Percentiles rank a stretch among this genome's conserved stretches.
These are phyloP conservation scores for Scopulariopsis brevicaulis DNA, from an alignment of 2,329 filamentous ascomycete genomes.

Conservation along the genomic window DNA sequence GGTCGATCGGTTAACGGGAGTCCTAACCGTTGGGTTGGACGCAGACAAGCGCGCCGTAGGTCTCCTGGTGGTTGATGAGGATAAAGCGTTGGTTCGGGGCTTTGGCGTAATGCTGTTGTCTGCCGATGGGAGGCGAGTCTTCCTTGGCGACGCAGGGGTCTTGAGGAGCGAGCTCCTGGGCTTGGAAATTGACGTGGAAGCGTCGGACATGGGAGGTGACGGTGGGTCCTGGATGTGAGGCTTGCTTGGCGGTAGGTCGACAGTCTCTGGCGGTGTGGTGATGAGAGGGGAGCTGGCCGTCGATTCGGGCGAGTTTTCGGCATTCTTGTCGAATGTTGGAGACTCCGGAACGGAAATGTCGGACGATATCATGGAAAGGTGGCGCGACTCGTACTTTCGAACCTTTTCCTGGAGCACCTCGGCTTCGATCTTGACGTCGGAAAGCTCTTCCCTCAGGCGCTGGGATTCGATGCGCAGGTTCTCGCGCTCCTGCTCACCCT, in stretches of 20 bases:
- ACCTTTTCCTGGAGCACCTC: slow-evolving; percentile 94
- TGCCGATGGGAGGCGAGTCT: slow-evolving; percentile 41
- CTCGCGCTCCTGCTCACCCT: slow-evolving; percentile 87
- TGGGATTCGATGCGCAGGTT: slow-evolving; percentile 81
- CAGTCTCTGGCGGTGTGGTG: slow-evolving; percentile 68
- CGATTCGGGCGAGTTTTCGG: slow-evolving; percentile 66
- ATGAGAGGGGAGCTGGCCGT: slow-evolving; percentile 86
- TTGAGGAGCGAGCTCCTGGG: slow-evolving; percentile 28
- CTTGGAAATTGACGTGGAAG: slow-evolving; percentile 50
- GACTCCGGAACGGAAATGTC: slow-evolving; percentile 55
- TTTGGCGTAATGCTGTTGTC: slow-evolving; percentile 45
- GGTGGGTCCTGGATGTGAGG: slow-evolving; percentile 69
- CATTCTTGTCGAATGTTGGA: slow-evolving; percentile 60
- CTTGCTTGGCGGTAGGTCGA: slow-evolving; percentile 39
- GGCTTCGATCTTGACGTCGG: slow-evolving; percentile 86
- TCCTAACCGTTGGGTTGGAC: slow-evolving; percentile 35
- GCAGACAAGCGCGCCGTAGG: slow-evolving; percentile 24
- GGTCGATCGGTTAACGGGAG: slow-evolving; percentile 32
- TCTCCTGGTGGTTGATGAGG: slow-evolving; percentile 24
- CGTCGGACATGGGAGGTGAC: slow-evolving; percentile 87
- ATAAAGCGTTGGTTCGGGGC: slow-evolving; percentile 34
- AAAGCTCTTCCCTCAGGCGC: slow-evolving; percentile 78
- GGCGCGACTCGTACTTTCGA: slow-evolving; percentile 53
- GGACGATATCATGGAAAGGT: slow-evolving; percentile 48
- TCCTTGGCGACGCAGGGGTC: slow-evolving; percentile 27